Percentiles rank a stretch among this genome's conserved stretches.
phyloP scores from a whole-genome alignment of 805 yeast genomes.

The Nakazawaea anatomiae region DNA sequence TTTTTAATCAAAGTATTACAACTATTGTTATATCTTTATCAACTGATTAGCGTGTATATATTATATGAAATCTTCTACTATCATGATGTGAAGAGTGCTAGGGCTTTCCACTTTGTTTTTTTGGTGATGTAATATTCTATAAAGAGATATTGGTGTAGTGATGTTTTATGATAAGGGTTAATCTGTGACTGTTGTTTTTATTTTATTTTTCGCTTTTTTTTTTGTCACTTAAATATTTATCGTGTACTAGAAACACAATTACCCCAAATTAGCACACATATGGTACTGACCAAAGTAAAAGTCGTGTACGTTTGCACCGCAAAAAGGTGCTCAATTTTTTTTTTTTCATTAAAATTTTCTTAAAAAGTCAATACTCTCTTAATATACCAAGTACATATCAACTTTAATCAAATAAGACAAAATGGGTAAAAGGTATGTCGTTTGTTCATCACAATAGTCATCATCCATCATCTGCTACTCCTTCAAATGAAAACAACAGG shows the following conservation, averaged over 20 bases:
- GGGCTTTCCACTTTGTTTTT: too few species aligned
- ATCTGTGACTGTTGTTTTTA: neutral
- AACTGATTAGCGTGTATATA: too few species aligned
- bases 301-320: neutral
- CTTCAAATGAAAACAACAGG: neutral
- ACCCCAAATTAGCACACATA: neutral
- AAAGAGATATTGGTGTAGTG: neutral
- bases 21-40: too few species aligned
- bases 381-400: conserved; percentile 5
- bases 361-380: neutral
- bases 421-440: conserved; percentile 47
- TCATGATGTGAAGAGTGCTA: too few species aligned
- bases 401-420: conserved; percentile 20
- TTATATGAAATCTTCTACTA: too few species aligned
- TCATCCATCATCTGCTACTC: neutral
- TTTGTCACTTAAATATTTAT: neutral
- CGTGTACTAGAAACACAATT: neutral
- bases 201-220: neutral
- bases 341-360: conserved; percentile 2
- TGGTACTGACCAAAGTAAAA: neutral
- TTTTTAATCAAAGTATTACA: neutral
- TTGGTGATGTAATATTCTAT: too few species aligned
- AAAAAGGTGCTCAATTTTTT: neutral
- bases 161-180: neutral
- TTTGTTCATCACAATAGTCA: neutral